phyloP scores from a whole-genome alignment of 2,329 filamentous ascomycete species.

The Plectosphaerella plurivora region DNA sequence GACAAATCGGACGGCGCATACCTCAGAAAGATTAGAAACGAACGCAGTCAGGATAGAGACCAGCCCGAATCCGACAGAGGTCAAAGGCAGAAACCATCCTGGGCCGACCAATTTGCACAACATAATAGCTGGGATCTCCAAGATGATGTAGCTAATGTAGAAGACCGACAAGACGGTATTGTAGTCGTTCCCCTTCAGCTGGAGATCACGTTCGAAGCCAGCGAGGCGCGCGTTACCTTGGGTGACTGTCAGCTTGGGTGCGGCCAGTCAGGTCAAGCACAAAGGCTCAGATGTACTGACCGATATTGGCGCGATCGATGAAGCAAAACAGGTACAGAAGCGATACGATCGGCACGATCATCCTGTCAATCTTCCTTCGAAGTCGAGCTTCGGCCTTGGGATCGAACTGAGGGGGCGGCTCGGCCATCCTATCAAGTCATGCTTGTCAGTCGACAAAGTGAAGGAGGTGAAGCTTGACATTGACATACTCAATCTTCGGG shows the following conservation, averaged over 20 bases:
- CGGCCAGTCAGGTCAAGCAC: not conserved
- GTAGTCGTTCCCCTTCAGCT: constrained; percentile 34
- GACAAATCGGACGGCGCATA: constrained; percentile 30
- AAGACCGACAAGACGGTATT: constrained; percentile 35
- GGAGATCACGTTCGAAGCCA: constrained; percentile 35
- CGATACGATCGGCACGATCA: constrained; percentile 34
- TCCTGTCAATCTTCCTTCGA: constrained; percentile 34
- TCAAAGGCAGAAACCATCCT: constrained; percentile 26
- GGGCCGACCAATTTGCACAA: constrained; percentile 36
- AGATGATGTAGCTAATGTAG: constrained; percentile 30
- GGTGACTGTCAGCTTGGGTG: not conserved
- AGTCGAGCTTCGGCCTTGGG: constrained; percentile 27
- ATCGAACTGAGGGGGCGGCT: constrained; percentile 11
- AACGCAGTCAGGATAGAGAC: constrained; percentile 33
- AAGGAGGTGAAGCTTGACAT: no score
- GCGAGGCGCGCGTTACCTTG: constrained; percentile 36
- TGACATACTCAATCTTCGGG: not conserved
- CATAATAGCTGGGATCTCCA: constrained; percentile 42
- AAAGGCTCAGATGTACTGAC: constrained; percentile 8
- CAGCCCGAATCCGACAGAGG: constrained; percentile 35
- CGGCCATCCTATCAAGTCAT: not conserved
- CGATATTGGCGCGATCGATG: constrained; percentile 40
- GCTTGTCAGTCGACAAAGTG: no score
- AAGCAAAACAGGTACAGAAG: constrained; percentile 37
- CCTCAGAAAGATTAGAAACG: constrained; percentile 23